phyloP scores from a whole-genome alignment of 768 basidiomycete genomes.

The Trametes elegans region DNA sequence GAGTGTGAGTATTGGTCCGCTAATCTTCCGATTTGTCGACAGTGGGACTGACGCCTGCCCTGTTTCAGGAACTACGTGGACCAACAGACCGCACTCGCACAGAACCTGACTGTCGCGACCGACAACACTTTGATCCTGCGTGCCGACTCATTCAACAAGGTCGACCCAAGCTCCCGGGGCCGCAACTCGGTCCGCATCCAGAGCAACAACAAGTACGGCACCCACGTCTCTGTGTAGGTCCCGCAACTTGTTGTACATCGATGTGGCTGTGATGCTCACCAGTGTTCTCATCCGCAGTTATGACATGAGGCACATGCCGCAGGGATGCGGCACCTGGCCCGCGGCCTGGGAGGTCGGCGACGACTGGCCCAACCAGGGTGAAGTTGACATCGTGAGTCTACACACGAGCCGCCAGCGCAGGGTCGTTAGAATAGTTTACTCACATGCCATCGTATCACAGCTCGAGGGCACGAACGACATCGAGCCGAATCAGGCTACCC shows the following conservation, averaged over 20 bases:
- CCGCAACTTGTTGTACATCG: constrained; percentile 23
- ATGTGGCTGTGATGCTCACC: neutral
- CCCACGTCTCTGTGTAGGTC: constrained; percentile 36
- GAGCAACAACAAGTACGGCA: constrained; percentile 51
- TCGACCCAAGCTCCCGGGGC: constrained; percentile 49
- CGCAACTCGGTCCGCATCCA: constrained; percentile 57
- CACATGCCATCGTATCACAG: neutral
- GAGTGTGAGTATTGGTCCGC: constrained; percentile 47
- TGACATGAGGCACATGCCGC: constrained; percentile 58
- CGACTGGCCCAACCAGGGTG: constrained; percentile 49
- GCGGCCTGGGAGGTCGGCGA: constrained; percentile 54
- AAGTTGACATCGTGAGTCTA: constrained; percentile 37
- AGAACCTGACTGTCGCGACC: constrained; percentile 58
- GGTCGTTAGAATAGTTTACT: neutral
- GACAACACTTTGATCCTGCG: constrained; percentile 54
- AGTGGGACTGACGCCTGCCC: no score
- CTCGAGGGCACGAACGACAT: constrained; percentile 59
- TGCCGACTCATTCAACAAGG: constrained; percentile 47
- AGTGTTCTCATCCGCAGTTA: constrained; percentile 28
- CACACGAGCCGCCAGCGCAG: no score
- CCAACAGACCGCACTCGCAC: constrained; percentile 45
- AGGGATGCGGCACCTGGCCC: constrained; percentile 50
- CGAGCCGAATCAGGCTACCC: constrained; percentile 47
- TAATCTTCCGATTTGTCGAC: neutral
- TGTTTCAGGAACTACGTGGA: constrained; percentile 45